Conservation (phyloP, 2,329 filamentous ascomycete genomes). For the Ramichloridium luteum region DNA sequence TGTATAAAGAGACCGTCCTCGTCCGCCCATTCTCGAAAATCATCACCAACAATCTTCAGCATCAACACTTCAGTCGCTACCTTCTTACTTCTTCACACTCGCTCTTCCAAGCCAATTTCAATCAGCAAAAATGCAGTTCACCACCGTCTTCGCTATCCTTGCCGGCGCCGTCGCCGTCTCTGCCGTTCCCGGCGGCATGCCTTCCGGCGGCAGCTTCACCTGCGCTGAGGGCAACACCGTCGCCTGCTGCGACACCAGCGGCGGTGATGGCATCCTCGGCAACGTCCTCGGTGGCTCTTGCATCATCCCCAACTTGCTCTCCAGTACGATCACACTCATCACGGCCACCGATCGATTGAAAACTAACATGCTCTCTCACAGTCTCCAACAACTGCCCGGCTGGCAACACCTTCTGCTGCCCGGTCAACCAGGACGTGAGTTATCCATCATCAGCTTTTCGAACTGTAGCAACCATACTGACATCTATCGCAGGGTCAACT, state of each 20-base stretch:
- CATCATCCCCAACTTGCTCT: conserved; percentile 3
- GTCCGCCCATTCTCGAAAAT: conserved; percentile 2
- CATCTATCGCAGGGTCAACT: conserved; percentile 3
- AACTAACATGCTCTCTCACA: conserved; percentile 1
- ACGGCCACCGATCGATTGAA: background rate
- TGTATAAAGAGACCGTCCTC: conserved; percentile 9
- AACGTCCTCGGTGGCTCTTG: conserved; percentile 10
- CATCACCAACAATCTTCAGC: conserved; percentile 8
- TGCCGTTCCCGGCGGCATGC: conserved; percentile 7
- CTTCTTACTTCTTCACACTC: conserved; percentile 6
- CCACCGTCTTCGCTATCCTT: conserved; percentile 10
- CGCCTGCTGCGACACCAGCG: conserved; percentile 10
- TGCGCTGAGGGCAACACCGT: conserved; percentile 5
- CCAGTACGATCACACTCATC: background rate
- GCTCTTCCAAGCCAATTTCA: background rate
- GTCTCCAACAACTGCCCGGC: conserved; percentile 6
- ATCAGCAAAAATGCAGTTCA: conserved; percentile 13
- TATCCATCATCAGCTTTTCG: background rate
- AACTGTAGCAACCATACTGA: background rate
- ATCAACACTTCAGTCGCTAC: conserved; percentile 6
- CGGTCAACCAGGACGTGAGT: conserved; percentile 6
- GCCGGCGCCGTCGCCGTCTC: conserved; percentile 3
- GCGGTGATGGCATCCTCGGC: conserved; percentile 2
- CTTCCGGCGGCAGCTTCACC: conserved; percentile 1
- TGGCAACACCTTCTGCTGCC: conserved; percentile 13